Evolutionary conservation across 257 asterid genomes (phyloP), one percentile per base, ranked within the genome.

Genomic region (Pogostemon cablin): DNA sequence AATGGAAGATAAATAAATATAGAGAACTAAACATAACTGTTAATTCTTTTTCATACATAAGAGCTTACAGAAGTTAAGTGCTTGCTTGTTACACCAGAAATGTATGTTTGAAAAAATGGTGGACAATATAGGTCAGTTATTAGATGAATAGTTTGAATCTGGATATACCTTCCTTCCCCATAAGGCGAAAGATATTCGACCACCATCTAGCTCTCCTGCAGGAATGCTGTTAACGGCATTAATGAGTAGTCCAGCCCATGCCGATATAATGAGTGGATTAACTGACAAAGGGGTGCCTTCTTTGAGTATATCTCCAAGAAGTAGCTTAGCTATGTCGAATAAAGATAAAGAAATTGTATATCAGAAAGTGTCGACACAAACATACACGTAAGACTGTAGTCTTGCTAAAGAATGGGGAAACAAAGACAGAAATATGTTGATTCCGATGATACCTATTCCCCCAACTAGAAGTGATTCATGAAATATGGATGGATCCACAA

Each of bases 171-270:
- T 91, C 82, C 99, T 89, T 80, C 99, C 99, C 90, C 90, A 93
- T 44, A 91, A 78, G 47, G 98, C 86, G 49, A 93, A 93, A 71
- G 98, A 82, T 74, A 93, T 87, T 34, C 98, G 86, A 20, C 98
- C 99, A 47, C 99, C 99, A 65, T 93, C 98, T 8, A 89, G 87
- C 79, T 91, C 98, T 79, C 99, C 99, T 5, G 98, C 99, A 41
- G 99, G 99, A 77, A 93, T 87, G 84, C 96, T 87, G 75, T 93
- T 93, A 72, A 93, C 85, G 61, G 96, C 96, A 79, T 93, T 93
- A 32, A 91, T 86, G 60, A 93, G 88, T 75, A 93, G 97, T 49
- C 98, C 99, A 57, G 93, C 92, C 96, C 96, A 89, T 2, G 99
- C 90, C 98, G 96, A 93, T 77, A 93, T 34, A 11, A 89, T 90